phyloP scores from a whole-genome alignment of 495 filamentous ascomycete genomes.

The Neurospora sp. region DNA sequence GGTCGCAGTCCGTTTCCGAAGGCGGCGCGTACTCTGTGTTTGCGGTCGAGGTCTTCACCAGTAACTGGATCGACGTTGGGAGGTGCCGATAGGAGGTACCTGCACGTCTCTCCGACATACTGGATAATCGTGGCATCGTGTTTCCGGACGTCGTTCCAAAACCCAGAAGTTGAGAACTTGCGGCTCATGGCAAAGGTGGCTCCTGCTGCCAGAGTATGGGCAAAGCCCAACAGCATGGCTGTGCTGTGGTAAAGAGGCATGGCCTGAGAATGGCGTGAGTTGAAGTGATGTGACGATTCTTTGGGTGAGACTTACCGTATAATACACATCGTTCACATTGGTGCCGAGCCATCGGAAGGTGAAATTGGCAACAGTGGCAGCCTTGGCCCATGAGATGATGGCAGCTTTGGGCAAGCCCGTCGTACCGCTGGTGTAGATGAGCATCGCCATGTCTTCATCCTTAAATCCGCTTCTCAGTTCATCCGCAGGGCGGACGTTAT shows the following conservation, averaged over 20 bases:
- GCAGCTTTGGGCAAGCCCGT: constrained; percentile 90
- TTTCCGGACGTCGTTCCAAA: constrained; percentile 70
- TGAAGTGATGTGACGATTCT: neutral
- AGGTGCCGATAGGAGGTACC: constrained; percentile 73
- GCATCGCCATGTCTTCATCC: constrained; percentile 51
- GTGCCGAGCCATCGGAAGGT: constrained; percentile 47
- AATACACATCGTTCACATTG: constrained; percentile 56
- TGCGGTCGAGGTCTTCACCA: constrained; percentile 64
- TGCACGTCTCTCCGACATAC: constrained; percentile 91
- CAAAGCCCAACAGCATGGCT: constrained; percentile 61
- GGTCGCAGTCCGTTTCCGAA: constrained; percentile 90
- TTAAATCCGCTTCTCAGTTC: constrained; percentile 41
- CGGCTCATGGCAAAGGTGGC: constrained; percentile 62
- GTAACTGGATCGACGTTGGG: constrained; percentile 52
- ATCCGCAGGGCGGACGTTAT: constrained; percentile 55
- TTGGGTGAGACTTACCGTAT: constrained; percentile 51
- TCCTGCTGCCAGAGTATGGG: constrained; percentile 46
- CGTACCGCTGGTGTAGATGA: constrained; percentile 83
- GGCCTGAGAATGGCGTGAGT: constrained; percentile 37
- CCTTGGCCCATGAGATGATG: constrained; percentile 70
- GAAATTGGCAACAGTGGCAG: constrained; percentile 42
- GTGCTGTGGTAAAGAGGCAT: constrained; percentile 96
- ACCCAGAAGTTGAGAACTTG: constrained; percentile 72
- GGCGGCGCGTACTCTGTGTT: constrained; percentile 68
- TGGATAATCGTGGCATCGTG: constrained; percentile 74